Evolutionary conservation across 306 rosid species (phyloP).

Genomic region (Alnus rubra): DNA sequence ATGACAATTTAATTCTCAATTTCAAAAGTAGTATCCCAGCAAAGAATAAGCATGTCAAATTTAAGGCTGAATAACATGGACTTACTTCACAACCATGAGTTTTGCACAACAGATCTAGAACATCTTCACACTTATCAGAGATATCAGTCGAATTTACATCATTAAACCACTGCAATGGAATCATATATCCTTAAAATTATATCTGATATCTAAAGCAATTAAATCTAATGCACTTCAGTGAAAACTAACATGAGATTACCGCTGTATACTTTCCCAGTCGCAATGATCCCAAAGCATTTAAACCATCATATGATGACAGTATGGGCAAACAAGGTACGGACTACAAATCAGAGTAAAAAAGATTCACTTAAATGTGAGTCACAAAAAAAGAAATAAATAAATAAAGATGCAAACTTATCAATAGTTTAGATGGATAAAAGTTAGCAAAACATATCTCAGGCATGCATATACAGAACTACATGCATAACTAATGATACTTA

Average conservation of each 20-base stretch:
- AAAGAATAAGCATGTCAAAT: constrained; percentile 13
- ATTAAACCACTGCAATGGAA: constrained; percentile 78
- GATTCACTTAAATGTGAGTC: constrained; percentile 28
- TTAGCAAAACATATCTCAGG: not conserved
- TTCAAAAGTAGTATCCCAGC: constrained; percentile 20
- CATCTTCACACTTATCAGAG: constrained; percentile 80
- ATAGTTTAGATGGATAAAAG: not conserved
- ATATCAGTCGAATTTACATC: constrained; percentile 77
- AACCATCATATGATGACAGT: constrained; percentile 50
- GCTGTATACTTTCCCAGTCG: constrained; percentile 75
- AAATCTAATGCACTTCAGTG: not conserved
- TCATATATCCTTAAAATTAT: constrained; percentile 25
- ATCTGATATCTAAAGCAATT: constrained; percentile 19
- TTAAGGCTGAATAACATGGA: constrained; percentile 10
- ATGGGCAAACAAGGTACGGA: constrained; percentile 80
- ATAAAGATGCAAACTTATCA: not conserved
- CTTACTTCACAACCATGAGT: constrained; percentile 82
- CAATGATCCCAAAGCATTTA: constrained; percentile 61
- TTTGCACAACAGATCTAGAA: constrained; percentile 58
- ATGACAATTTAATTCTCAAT: constrained; percentile 20
- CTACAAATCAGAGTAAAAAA: constrained; percentile 36
- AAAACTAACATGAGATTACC: constrained; percentile 41
- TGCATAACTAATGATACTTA: not conserved
- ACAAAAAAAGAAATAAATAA: not conserved
- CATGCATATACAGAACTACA: not conserved